These are phyloP conservation scores for Penicillium sp. DNA, from an alignment of 2,329 filamentous ascomycete genomes.

Conservation along the genomic window DNA sequence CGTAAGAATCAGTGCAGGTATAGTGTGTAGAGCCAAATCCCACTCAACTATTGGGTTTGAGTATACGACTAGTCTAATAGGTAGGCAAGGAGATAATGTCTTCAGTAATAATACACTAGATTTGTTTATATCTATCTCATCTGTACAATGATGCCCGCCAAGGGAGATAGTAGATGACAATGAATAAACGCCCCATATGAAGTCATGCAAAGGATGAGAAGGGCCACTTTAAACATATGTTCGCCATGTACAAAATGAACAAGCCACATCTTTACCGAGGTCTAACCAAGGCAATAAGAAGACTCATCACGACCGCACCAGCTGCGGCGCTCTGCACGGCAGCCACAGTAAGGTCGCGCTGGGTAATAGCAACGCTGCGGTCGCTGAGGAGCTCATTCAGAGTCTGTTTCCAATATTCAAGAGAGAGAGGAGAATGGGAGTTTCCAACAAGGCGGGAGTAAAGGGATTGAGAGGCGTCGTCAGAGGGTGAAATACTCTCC, in stretches of 20 bases:
- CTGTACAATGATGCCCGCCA: constrained; percentile 15
- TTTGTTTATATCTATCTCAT: constrained; percentile 12
- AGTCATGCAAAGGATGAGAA: background rate
- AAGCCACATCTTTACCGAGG: constrained; percentile 34
- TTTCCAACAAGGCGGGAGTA: constrained; percentile 26
- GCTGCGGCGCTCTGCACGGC: constrained; percentile 66
- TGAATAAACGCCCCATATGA: constrained; percentile 1
- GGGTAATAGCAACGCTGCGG: constrained; percentile 61
- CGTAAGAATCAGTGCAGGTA: background rate
- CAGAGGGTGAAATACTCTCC: background rate
- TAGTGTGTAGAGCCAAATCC: background rate
- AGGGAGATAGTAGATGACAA: constrained; percentile 4
- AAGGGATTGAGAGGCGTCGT: constrained; percentile 12
- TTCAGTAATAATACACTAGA: constrained; percentile 14
- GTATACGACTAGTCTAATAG: too few species aligned
- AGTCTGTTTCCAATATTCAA: constrained; percentile 51
- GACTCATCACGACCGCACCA: constrained; percentile 62
- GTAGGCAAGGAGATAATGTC: background rate
- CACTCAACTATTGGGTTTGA: too few species aligned
- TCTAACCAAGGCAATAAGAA: constrained; percentile 53
- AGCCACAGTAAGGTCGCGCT: constrained; percentile 70
- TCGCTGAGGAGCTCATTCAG: constrained; percentile 66
- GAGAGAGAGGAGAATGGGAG: constrained; percentile 26
- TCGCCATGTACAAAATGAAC: constrained; percentile 12
- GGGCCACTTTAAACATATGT: background rate